phyloP scores from a whole-genome alignment of 2,329 filamentous ascomycete genomes.

The Chrysoporthe deuterocubensis region DNA sequence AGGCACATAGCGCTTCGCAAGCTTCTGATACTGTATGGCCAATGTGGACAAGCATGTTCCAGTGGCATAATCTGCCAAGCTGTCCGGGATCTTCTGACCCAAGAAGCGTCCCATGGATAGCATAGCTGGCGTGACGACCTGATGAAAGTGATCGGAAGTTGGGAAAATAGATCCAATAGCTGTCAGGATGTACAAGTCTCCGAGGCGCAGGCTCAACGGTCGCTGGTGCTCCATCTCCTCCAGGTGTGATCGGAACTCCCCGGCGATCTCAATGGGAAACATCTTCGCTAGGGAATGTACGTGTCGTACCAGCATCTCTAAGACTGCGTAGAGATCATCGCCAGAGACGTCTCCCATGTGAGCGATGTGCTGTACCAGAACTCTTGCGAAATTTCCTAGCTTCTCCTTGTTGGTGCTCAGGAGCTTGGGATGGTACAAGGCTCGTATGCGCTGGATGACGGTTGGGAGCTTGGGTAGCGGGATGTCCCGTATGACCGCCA shows the following conservation, averaged over 20 bases:
- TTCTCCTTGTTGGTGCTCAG: conserved; percentile 84
- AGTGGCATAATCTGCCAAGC: conserved; percentile 67
- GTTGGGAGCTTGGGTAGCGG: conserved; percentile 70
- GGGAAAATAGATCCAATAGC: conserved; percentile 86
- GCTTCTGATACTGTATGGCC: conserved; percentile 77
- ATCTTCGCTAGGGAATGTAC: conserved; percentile 90
- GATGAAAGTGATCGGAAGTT: conserved; percentile 96
- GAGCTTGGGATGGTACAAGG: conserved; percentile 89
- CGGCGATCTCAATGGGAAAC: conserved; percentile 77
- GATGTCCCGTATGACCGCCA: conserved; percentile 67
- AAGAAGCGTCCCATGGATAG: conserved; percentile 84
- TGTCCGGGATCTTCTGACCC: conserved; percentile 72
- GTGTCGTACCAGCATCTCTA: conserved; percentile 85
- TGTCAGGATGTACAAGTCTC: conserved; percentile 82
- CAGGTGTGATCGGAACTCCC: conserved; percentile 77
- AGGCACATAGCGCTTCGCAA: conserved; percentile 86
- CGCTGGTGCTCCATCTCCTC: conserved; percentile 54
- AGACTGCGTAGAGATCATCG: conserved; percentile 62
- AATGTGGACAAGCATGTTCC: conserved; percentile 82
- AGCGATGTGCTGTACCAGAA: conserved; percentile 66
- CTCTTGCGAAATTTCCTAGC: conserved; percentile 68
- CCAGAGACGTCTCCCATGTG: conserved; percentile 50
- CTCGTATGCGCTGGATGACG: conserved; percentile 86
- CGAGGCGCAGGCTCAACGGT: conserved; percentile 58
- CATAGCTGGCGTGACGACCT: conserved; percentile 88